These are phyloP conservation scores for Grosmannia serpens DNA, from an alignment of 2,329 filamentous ascomycete species.

Conservation along the genomic window DNA sequence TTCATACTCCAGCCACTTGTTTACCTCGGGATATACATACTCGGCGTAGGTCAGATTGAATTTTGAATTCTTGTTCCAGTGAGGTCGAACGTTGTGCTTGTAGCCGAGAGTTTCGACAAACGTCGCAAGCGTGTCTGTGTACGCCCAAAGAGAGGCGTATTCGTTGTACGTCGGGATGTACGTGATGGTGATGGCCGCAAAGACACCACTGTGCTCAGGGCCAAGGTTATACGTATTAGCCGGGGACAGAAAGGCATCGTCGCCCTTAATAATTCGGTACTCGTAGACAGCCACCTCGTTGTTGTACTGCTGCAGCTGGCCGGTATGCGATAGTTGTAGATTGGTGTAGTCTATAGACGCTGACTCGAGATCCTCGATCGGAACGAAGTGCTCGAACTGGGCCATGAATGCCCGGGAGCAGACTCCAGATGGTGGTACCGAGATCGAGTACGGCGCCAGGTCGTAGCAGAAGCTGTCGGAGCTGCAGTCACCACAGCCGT, in stretches of 20 bases:
- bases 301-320: neutral
- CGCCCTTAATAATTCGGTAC: neutral
- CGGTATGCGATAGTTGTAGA: neutral
- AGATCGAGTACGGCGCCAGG: neutral
- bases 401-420: neutral
- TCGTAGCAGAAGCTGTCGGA: neutral
- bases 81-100: neutral
- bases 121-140: neutral
- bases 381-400: slow-evolving; percentile 1
- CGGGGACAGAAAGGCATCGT: neutral
- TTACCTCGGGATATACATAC: neutral
- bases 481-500: neutral
- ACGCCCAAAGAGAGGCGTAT: neutral
- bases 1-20: neutral
- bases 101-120: neutral
- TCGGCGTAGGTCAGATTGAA: neutral
- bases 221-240: neutral
- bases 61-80: neutral
- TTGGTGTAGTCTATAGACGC: neutral
- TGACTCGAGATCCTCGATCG: neutral
- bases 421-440: neutral
- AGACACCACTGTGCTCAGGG: neutral
- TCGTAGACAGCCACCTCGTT: neutral
- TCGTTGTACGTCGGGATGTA: neutral
- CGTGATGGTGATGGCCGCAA: neutral